Conservation (phyloP, 2,329 filamentous ascomycete species). For the Ceratocystis cubensis region DNA sequence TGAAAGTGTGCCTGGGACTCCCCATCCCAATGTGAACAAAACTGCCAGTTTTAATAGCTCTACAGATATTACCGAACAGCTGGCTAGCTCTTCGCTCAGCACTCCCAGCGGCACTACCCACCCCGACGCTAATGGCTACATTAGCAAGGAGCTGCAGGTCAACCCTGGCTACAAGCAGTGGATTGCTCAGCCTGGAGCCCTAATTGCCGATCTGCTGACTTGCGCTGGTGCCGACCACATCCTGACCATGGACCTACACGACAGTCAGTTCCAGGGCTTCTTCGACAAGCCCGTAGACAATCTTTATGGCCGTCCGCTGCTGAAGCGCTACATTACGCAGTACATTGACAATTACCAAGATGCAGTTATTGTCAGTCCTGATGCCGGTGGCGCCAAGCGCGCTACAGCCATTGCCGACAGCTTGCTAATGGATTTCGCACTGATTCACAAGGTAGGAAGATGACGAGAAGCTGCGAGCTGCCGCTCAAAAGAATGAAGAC, state of each 20-base stretch:
- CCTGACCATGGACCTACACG: slow-evolving; percentile 95
- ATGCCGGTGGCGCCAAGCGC: slow-evolving; percentile 91
- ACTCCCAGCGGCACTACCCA: slow-evolving; percentile 36
- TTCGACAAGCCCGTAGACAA: slow-evolving; percentile 99
- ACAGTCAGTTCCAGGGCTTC: slow-evolving; percentile 95
- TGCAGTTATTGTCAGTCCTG: slow-evolving; percentile 86
- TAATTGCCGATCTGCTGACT: slow-evolving; percentile 86
- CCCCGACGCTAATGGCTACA: slow-evolving; percentile 25
- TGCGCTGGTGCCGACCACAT: slow-evolving; percentile 94
- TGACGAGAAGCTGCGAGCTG: no score
- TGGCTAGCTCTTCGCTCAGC: slow-evolving; percentile 55
- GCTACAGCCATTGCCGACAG: slow-evolving; percentile 91
- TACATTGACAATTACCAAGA: slow-evolving; percentile 74
- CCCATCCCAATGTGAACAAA: slow-evolving; percentile 56
- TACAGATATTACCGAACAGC: slow-evolving; percentile 56
- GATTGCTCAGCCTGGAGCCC: slow-evolving; percentile 92
- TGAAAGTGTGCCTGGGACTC: slow-evolving; percentile 81
- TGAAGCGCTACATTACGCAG: slow-evolving; percentile 60
- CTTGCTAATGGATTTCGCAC: slow-evolving; percentile 84
- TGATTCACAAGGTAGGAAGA: slow-evolving; percentile 80
- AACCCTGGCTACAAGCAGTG: slow-evolving; percentile 96
- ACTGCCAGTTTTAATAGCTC: slow-evolving; percentile 52
- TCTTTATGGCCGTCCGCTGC: slow-evolving; percentile 69
- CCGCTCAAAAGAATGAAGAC: slow-evolving; percentile 21
- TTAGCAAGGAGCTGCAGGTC: slow-evolving; percentile 47